Conservation (phyloP, 1,139 yeast species). For the Wickerhamomyces sp. region DNA sequence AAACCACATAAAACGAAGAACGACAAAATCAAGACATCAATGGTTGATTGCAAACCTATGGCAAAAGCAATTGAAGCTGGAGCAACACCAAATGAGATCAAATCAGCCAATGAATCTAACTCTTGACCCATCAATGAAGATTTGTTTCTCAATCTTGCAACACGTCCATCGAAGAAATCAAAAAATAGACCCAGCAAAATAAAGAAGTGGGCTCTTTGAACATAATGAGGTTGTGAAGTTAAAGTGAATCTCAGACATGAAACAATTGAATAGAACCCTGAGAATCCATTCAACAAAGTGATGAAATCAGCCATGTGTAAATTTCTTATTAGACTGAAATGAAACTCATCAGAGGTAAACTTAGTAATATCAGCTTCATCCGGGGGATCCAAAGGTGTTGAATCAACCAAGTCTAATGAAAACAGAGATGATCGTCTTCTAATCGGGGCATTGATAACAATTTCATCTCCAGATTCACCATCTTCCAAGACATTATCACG, state of each 20-base stretch:
- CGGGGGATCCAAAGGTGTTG: conserved; percentile 44
- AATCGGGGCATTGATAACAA: conserved; percentile 13
- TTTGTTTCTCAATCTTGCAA: conserved; percentile 89
- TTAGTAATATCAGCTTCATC: conserved; percentile 73
- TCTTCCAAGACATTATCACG: conserved; percentile 2
- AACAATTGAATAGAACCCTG: conserved; percentile 85
- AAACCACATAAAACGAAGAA: conserved; percentile 92
- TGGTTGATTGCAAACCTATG: conserved; percentile 79
- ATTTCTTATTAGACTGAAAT: conserved; percentile 68
- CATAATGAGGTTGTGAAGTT: conserved; percentile 62
- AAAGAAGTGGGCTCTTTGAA: conserved; percentile 85
- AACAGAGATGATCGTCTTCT: conserved; percentile 37
- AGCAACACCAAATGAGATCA: conserved; percentile 87
- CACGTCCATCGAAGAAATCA: conserved; percentile 96
- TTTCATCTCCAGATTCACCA: conserved; percentile 15
- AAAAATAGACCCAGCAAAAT: conserved; percentile 86
- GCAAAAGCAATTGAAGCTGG: conserved; percentile 93
- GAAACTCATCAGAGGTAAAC: conserved; percentile 76
- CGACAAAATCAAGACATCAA: conserved; percentile 70
- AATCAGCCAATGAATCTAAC: conserved; percentile 91
- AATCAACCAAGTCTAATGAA: conserved; percentile 26
- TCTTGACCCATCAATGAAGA: conserved; percentile 96
- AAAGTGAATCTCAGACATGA: conserved; percentile 78
- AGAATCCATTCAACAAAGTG: conserved; percentile 83
- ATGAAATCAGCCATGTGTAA: conserved; percentile 95